Percentiles rank a stretch among this genome's conserved stretches.
Evolutionary conservation across 306 rosid genomes (phyloP).

Genomic region (Pachyrhizus erosus): DNA sequence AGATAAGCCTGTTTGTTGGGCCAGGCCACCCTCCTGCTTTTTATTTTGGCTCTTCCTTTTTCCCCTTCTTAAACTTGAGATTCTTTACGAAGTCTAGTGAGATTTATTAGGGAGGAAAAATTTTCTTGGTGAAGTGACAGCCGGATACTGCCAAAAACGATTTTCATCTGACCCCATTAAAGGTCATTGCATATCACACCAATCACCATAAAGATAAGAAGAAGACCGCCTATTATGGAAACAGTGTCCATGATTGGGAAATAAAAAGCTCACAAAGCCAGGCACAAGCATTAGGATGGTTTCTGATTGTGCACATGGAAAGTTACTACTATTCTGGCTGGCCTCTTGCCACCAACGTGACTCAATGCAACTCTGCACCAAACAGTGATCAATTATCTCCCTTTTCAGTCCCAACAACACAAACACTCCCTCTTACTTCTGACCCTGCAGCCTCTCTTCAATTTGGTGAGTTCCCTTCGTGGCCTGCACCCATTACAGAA

Average conservation of each 20-base stretch:
- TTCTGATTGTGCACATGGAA: slow-evolving; percentile 55
- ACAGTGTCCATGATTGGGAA: slow-evolving; percentile 48
- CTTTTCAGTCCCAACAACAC: slow-evolving; percentile 55
- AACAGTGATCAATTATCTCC: slow-evolving; percentile 47
- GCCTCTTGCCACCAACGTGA: slow-evolving; percentile 44
- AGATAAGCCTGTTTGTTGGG: slow-evolving; percentile 22
- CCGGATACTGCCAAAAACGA: slow-evolving; percentile 61
- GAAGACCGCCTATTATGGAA: slow-evolving; percentile 57
- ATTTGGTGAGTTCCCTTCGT: slow-evolving; percentile 59
- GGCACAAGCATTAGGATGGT: slow-evolving; percentile 35
- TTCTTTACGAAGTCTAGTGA: slow-evolving; percentile 32
- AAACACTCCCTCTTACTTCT: slow-evolving; percentile 45
- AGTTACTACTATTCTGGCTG: slow-evolving; percentile 54
- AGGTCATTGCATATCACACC: slow-evolving; percentile 58
- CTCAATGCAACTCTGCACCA: slow-evolving; percentile 41
- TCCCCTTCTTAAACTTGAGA: slow-evolving; percentile 22
- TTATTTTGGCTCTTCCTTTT: slow-evolving; percentile 6
- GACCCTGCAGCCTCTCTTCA: slow-evolving; percentile 56
- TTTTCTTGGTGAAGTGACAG: slow-evolving; percentile 60
- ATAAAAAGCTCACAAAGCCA: slow-evolving; percentile 54
- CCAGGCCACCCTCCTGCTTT: slow-evolving; percentile 23
- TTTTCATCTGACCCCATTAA: slow-evolving; percentile 70
- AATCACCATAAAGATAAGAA: slow-evolving; percentile 65
- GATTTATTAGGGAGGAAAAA: slow-evolving; percentile 40
- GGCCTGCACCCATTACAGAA: slow-evolving; percentile 53